phyloP scores from a whole-genome alignment of 2,329 filamentous ascomycete genomes.

The Cytospora schulzeri region DNA sequence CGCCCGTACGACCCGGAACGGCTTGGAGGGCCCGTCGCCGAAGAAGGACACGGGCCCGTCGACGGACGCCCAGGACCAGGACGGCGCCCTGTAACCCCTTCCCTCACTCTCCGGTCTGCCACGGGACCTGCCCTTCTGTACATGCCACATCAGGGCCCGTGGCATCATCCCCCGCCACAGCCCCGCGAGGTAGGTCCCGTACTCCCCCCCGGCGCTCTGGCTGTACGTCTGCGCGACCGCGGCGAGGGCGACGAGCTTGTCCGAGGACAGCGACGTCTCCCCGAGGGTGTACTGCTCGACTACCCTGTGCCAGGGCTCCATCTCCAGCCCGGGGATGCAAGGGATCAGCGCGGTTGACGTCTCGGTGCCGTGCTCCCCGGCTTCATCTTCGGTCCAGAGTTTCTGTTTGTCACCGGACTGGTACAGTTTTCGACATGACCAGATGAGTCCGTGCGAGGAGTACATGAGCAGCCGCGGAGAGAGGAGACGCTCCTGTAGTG shows the following conservation, averaged over 20 bases:
- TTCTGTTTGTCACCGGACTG: background rate
- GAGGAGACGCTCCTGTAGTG: background rate
- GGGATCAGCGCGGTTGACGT: background rate
- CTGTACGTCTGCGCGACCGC: background rate
- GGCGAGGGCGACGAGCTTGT: background rate
- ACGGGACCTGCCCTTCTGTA: rapidly evolving
- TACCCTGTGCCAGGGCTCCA: background rate
- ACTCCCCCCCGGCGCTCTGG: background rate
- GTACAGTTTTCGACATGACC: background rate
- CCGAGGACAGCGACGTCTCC: background rate
- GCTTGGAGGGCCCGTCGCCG: too few species aligned
- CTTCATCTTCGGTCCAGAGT: background rate
- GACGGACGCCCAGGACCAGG: background rate
- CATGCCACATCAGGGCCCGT: background rate
- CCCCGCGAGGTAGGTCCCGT: background rate
- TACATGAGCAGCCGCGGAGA: background rate
- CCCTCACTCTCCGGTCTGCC: background rate
- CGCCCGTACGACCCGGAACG: too few species aligned
- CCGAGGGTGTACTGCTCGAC: background rate
- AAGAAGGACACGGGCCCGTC: too few species aligned
- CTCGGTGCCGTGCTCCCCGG: too few species aligned
- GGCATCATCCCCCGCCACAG: background rate
- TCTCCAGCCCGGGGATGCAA: background rate
- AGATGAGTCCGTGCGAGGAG: background rate
- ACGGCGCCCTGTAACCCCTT: conserved; percentile 1